Evolutionary conservation across 2,329 filamentous ascomycete species (phyloP).

Genomic region (Microdochium bolleyi): DNA sequence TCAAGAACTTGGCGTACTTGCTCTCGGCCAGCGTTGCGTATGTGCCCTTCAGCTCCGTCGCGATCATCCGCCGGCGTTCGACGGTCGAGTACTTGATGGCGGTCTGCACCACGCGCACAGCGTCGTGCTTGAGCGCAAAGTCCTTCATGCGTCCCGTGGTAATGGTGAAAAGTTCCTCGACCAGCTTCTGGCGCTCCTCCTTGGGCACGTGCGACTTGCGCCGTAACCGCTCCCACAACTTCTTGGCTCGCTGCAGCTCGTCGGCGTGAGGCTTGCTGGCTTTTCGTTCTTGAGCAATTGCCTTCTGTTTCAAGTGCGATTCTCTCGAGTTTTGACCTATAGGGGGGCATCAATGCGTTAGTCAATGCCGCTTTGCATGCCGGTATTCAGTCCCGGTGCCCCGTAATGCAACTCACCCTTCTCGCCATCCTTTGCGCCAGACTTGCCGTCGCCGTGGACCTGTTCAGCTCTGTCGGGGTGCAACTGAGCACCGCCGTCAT

Average conservation of each 20-base stretch:
- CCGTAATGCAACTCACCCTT: conserved; percentile 22
- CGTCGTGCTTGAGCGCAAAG: conserved; percentile 97
- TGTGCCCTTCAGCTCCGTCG: conserved; percentile 74
- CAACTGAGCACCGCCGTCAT: conserved; percentile 44
- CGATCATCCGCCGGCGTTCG: conserved; percentile 80
- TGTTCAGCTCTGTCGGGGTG: conserved; percentile 22
- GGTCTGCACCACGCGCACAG: conserved; percentile 92
- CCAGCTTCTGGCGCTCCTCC: conserved; percentile 79
- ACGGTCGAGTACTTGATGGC: conserved; percentile 90
- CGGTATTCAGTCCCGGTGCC: no score
- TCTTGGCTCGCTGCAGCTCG: conserved; percentile 81
- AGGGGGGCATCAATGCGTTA: conserved; percentile 4
- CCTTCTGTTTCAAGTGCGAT: conserved; percentile 88
- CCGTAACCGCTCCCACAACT: conserved; percentile 91
- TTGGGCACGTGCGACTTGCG: conserved; percentile 88
- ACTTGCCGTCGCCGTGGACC: conserved; percentile 15
- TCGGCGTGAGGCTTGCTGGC: conserved; percentile 90
- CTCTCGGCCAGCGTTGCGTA: conserved; percentile 85
- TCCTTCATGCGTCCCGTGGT: conserved; percentile 88
- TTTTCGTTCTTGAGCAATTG: conserved; percentile 79
- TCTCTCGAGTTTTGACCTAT: conserved; percentile 66
- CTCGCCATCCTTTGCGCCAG: conserved; percentile 31
- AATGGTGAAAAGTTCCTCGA: conserved; percentile 84
- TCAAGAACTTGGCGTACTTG: conserved; percentile 94
- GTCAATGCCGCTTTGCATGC: conserved; percentile 1